phyloP scores from a whole-genome alignment of 139 green algal species.

The Microglena sp. region DNA sequence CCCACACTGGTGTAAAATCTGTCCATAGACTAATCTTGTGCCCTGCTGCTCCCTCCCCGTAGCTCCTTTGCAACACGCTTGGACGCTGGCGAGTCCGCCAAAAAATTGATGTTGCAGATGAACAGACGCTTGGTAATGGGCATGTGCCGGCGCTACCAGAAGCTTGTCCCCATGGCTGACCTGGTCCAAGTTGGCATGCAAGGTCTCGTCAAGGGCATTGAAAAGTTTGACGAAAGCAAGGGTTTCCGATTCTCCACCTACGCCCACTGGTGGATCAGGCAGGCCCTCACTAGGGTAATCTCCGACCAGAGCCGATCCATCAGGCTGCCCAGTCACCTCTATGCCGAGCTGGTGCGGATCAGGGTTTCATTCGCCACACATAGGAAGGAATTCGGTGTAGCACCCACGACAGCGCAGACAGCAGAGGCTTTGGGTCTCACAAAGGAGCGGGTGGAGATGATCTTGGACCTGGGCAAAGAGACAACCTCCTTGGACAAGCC shows the following conservation, averaged over 20 bases:
- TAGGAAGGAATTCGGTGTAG: no score
- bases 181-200: conserved; percentile 72
- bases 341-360: background rate
- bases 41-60: no score
- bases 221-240: conserved; percentile 82
- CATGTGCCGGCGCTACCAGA: conserved; percentile 76
- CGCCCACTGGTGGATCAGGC: conserved; percentile 95
- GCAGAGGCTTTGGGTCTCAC: no score
- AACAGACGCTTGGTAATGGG: conserved; percentile 92
- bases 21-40: no score
- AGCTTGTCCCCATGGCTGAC: conserved; percentile 49
- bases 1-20: no score
- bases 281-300: conserved; percentile 57
- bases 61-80: conserved; percentile 18
- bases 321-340: conserved; percentile 62
- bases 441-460: no score
- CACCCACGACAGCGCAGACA: background rate
- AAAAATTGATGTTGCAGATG: conserved; percentile 72
- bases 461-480: no score
- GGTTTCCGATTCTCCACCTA: conserved; percentile 97
- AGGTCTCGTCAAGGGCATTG: conserved; percentile 71
- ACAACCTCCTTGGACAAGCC: conserved; percentile 26
- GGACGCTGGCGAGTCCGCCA: conserved; percentile 44
- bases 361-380: no score
- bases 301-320: conserved; percentile 49